Percentiles rank a stretch among this genome's conserved stretches.
These are phyloP conservation scores for Skeletonema menzelii DNA, from an alignment of 108 stramenopile species.

Conservation along the genomic window DNA sequence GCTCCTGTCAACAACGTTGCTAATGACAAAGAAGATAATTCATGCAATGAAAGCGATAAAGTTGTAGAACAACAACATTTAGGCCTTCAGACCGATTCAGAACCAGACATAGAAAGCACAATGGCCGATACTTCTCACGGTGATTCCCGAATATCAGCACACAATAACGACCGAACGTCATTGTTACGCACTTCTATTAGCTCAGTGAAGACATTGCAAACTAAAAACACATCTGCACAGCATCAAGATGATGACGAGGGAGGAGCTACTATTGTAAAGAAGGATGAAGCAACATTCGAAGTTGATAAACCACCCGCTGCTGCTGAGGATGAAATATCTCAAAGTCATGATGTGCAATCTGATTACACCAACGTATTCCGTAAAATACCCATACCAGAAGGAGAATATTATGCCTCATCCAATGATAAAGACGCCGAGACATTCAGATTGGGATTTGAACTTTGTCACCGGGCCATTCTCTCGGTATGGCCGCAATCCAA, in stretches of 20 bases:
- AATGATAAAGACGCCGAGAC: constrained; percentile 20
- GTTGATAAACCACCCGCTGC: not conserved
- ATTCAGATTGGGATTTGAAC: constrained; percentile 34
- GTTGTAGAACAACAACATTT: not conserved
- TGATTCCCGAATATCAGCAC: not conserved
- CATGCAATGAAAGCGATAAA: not conserved
- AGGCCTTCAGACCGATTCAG: not conserved
- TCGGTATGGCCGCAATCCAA: constrained; percentile 23
- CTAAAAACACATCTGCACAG: not conserved
- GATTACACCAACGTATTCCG: constrained; percentile 3
- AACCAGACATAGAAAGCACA: not conserved
- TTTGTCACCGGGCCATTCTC: constrained; percentile 26
- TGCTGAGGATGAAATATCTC: not conserved
- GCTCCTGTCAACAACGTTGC: not conserved
- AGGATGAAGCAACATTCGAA: not conserved
- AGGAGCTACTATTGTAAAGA: not conserved
- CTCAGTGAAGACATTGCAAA: not conserved
- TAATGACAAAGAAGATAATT: not conserved
- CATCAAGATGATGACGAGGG: not conserved
- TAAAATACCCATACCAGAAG: constrained; percentile 34
- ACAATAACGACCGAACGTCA: not conserved
- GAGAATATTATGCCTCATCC: constrained; percentile 21
- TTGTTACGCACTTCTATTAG: not conserved
- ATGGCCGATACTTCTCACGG: not conserved
- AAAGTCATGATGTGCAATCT: not conserved